Percentiles rank a stretch among this genome's conserved stretches.
These are phyloP conservation scores for Oxalis stricta DNA, from an alignment of 441 rosid species.

Conservation along the genomic window DNA sequence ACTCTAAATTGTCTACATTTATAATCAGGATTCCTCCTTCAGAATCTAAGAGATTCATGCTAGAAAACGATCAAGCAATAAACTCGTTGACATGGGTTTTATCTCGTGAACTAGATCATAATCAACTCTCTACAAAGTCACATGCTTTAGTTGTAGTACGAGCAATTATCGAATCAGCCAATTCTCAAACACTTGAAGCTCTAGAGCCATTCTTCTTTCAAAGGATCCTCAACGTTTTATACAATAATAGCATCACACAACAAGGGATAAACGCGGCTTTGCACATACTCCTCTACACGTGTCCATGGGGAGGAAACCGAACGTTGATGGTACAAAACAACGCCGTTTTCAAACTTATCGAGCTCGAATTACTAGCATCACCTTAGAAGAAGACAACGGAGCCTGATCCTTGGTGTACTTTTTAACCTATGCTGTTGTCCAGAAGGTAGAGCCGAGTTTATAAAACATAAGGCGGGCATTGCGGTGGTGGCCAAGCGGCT, in stretches of 20 bases:
- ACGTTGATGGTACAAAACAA: constrained; percentile 26
- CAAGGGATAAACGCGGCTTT: constrained; percentile 34
- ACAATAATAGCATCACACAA: constrained; percentile 10
- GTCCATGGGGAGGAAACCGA: constrained; percentile 46
- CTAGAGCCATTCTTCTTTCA: constrained; percentile 28
- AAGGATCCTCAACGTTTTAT: constrained; percentile 21
- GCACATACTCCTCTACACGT: constrained; percentile 25
- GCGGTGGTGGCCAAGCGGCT: constrained; percentile 44
- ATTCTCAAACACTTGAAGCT: constrained; percentile 26
- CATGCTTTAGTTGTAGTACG: constrained; percentile 25
- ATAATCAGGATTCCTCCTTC: constrained; percentile 19
- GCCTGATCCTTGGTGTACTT: constrained; percentile 32
- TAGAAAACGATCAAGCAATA: constrained; percentile 20
- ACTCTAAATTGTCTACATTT: constrained; percentile 33
- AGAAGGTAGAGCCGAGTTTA: constrained; percentile 55
- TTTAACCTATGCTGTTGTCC: constrained; percentile 52
- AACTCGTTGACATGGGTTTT: constrained; percentile 37
- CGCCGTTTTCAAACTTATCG: constrained; percentile 40
- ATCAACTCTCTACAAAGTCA: constrained; percentile 15
- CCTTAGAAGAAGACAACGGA: constrained; percentile 37
- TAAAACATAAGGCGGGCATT: constrained; percentile 37
- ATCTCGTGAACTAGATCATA: constrained; percentile 14
- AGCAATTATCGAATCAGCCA: constrained; percentile 18
- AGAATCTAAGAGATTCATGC: constrained; percentile 15
- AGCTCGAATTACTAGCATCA: constrained; percentile 30